Base-by-base conservation (phyloP, 768 basidiomycete genomes). In the Boletellus sp. region DNA sequence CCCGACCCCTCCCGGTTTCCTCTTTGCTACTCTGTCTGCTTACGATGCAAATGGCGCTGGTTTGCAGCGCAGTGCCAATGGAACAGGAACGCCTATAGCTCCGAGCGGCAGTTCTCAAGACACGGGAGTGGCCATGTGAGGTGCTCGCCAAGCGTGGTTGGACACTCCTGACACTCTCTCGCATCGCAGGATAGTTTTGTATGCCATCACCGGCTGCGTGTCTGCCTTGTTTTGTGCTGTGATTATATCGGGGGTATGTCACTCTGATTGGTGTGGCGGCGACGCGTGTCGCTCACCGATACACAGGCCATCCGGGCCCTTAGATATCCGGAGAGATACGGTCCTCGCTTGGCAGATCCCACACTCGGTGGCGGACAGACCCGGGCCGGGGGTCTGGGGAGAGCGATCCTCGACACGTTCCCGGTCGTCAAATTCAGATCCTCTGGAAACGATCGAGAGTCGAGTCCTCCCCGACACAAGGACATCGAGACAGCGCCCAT, bases 341-440 rank as follows among this genome's bases (percentile, higher is more conserved):
- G 93, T 4, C 89, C 90, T 11, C 78, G 92, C 47, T 57, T 72
- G 3, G 70, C 70, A 12, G 64, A 70, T 44, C 58, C 60, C 1
- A 47, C 49, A 13, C 47, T 46, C 44, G 61, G 48, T 38, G 70
- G 56, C 26, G 73, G 75, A 33, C 85, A 85, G 61, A 85, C 82
- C 43, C 81, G 90, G 4, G 87, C 91, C 0, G 73, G 80, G n/a
- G 94, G 94, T 7, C 76, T 98, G 44, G 88, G 90, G 2, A 83
- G 90, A 17, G 95, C 95, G 17, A 94, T 98, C 50, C 74, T 98
- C 47, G 94, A 98, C 58, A 96, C 94, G 3, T 98, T 98, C 72
- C 94, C 94, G 4, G 72, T 96, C 54, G 85, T 95, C 70, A 92
- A 93, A 66, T 98, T 94, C 59, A 81, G 83, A 6, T 50, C 63